phyloP scores from a whole-genome alignment of 305 asterid species.

The Fraxinus albicans region DNA sequence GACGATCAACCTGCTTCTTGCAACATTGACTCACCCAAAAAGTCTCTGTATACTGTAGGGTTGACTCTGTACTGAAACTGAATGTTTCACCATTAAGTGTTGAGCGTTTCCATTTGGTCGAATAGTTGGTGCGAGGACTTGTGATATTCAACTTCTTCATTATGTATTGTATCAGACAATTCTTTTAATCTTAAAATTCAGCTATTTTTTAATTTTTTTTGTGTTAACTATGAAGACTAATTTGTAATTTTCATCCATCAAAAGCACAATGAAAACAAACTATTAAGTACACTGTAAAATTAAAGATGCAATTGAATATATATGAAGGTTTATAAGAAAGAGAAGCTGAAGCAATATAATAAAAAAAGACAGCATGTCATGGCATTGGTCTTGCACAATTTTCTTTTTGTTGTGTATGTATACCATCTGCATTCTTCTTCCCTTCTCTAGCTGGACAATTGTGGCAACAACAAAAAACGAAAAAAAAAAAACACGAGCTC shows the following conservation, averaged over 20 bases:
- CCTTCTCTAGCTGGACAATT: not conserved
- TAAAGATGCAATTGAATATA: not conserved
- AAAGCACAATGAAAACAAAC: no score
- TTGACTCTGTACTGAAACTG: not conserved
- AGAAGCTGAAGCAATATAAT: not conserved
- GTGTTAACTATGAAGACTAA: not conserved
- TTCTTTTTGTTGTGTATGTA: not conserved
- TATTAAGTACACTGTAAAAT: not conserved
- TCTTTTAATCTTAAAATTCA: slow-evolving; percentile 9
- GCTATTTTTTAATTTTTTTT: not conserved
- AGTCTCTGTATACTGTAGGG: slow-evolving; percentile 10
- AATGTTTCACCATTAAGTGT: slow-evolving; percentile 1
- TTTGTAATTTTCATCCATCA: not conserved
- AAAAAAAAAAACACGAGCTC: no score
- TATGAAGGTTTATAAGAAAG: not conserved
- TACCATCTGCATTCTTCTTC: not conserved
- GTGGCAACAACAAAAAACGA: not conserved
- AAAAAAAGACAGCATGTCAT: not conserved
- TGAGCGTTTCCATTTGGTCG: not conserved
- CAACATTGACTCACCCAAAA: not conserved
- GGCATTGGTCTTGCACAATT: not conserved
- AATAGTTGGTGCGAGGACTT: not conserved
- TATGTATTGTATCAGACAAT: slow-evolving; percentile 15
- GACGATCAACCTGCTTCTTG: slow-evolving; percentile 17
- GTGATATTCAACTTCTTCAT: not conserved